phyloP scores from a whole-genome alignment of 352 stramenopile species.

The Pythium inflatum region DNA sequence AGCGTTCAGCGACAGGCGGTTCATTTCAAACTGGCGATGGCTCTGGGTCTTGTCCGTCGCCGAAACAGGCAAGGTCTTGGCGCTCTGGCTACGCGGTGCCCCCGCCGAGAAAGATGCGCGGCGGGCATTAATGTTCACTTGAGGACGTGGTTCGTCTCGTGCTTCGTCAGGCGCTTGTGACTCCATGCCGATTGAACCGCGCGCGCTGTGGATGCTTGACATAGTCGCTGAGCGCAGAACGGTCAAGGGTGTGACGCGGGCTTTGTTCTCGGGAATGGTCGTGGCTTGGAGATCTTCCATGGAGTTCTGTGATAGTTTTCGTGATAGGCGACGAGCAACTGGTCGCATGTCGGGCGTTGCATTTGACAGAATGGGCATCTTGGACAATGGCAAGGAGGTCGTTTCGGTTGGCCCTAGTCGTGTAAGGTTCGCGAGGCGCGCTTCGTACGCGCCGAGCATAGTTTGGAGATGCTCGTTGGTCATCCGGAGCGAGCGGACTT shows the following conservation, averaged over 20 bases:
- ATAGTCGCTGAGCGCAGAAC: slow-evolving; percentile 9
- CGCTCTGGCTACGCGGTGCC: not conserved
- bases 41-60: not conserved
- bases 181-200: not conserved
- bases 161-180: not conserved
- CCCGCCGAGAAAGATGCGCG: too few species aligned
- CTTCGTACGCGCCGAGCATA: slow-evolving; percentile 9
- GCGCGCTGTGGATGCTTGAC: slow-evolving; percentile 5
- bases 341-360: not conserved
- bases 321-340: not conserved
- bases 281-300: slow-evolving; percentile 6
- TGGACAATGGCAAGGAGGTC: not conserved
- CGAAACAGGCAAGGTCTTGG: too few species aligned
- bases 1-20: slow-evolving; percentile 9
- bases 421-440: not conserved
- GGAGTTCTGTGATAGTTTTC: not conserved
- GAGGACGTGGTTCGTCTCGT: too few species aligned
- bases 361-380: not conserved
- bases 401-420: not conserved
- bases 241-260: not conserved
- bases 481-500: slow-evolving; percentile 5
- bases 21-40: not conserved
- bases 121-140: too few species aligned
- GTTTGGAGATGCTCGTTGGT: slow-evolving; percentile 10
- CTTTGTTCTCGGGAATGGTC: slow-evolving; percentile 11